Base-by-base conservation (phyloP, 2,329 filamentous ascomycete genomes). In the Fusarium incarnatum region DNA sequence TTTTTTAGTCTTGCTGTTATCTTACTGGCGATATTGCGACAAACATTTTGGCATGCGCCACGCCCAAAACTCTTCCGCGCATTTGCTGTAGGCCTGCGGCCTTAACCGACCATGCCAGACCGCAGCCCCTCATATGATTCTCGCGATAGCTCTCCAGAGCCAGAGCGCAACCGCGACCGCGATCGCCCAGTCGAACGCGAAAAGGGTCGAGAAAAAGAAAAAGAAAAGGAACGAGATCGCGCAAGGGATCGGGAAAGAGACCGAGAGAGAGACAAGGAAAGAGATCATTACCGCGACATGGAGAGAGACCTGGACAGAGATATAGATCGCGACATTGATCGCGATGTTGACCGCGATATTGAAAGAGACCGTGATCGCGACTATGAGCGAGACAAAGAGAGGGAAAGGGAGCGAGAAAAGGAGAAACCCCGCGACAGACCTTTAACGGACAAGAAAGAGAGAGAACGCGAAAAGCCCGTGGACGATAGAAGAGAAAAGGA, bases 141-240 rank as follows among this genome's bases (percentile, higher is more conserved):
- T 56, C 70, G 64, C 54, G 70, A 74, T 41, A 73, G 75, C 50
- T 71, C 68, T 32, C 57, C 54, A 27, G 72, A 74, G 54, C 60
- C 66, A 60, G 65, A 70, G 40, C 67, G 55, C 41, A 62, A 71
- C 27, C 64, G 64, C 18, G 68, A 71, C 27, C 64, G 64, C 18
- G 68, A 71, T 20, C 45, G 58, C 11, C 55, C 57, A 12, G 23
- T 30, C 20, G 67, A 65, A 11, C 44, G 56, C 13, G 58, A 67
- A 13, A 45, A 41, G 6, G 58, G 46, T 6, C 46, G 27, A 7
- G 56, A 49, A 8, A 41, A 42, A 28, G 49, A 53, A 16, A 53
- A 42, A n/a, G 48, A 50, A 11, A n/a, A 18, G n/a, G 48, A 52
- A 16, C n/a, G 42, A 16, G 56, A 67, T n/a, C 42, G 52, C 2